Evolutionary conservation across 1,284 basidiomycete species (phyloP).

Genomic region (Ganoderma sinense): DNA sequence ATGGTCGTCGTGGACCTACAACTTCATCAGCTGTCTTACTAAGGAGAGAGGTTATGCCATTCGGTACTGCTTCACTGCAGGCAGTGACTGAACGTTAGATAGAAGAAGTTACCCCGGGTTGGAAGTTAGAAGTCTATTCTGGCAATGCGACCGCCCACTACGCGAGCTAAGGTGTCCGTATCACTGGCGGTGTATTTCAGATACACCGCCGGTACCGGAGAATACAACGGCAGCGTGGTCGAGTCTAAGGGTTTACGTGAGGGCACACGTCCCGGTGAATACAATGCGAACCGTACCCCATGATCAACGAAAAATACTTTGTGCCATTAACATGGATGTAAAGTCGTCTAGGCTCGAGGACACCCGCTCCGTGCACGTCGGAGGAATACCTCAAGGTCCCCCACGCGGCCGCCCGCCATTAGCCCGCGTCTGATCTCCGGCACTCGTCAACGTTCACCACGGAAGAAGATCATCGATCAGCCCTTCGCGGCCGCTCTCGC

Average conservation of each 20-base stretch:
- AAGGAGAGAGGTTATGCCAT: background rate
- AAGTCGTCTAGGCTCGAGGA: background rate
- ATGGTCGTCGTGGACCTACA: conserved; percentile 3
- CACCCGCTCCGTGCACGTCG: background rate
- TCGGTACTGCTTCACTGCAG: background rate
- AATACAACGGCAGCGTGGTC: background rate
- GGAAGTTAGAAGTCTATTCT: background rate
- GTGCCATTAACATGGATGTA: background rate
- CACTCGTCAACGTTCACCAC: background rate
- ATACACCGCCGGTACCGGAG: background rate
- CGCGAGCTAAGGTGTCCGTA: background rate
- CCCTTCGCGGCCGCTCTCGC: conserved; percentile 38
- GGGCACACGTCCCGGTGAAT: background rate
- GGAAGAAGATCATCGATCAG: background rate
- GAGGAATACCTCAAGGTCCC: background rate
- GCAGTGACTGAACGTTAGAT: background rate
- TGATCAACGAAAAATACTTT: background rate
- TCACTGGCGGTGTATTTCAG: background rate
- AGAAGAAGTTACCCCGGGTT: background rate
- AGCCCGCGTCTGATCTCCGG: background rate
- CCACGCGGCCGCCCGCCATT: background rate
- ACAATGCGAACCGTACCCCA: background rate
- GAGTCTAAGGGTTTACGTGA: background rate
- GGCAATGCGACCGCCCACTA: background rate
- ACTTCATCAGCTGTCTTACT: background rate